Evolutionary conservation across 768 basidiomycete species (phyloP), one percentile per base, ranked within the genome.

Genomic region (Chlorophyllum brunneum): DNA sequence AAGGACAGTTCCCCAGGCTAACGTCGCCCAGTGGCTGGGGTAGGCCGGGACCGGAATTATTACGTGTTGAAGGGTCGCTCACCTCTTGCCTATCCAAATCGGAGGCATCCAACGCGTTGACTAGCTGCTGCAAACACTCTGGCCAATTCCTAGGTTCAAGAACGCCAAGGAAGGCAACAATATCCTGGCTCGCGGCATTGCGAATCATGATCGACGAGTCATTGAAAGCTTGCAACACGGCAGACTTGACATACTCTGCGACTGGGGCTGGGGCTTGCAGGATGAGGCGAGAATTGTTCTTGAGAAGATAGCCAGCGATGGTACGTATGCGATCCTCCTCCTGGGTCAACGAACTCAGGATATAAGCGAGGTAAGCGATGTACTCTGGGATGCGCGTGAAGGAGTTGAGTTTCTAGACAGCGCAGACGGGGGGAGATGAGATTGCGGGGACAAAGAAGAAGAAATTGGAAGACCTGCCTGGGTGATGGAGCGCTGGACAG

Each of bases 281-380:
- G 65, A 94, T 85, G 58, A 88, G 78, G 53, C 84, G 80, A 38
- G 91, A 81, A 62, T 93, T 94, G 70, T 99, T 98, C 83, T 99
- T 99, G 69, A 99, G 83, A 20, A 98, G 77, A 62, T 98, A 91
- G 37, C 95, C 95, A 22, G 95, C 95, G 72, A 98, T 95, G 54
- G 92, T 90, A 47, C 95, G 84, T 67, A 95, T 92, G 44, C 89
- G 87, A 65, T 92, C 93, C 64, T 94, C 88, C 71, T 98, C 93
- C 55, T 81, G 76, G 1, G 85, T 77, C 75, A 90, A 72, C 39
- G 78, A 76, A 53, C 87, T 84, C 57, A 98, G 83, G 73, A 98
- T 94, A 67, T 95, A 91, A 18, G 89, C 89, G 57, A 99, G 85
- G 79, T 99, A 98, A 52, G 88, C 94, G 55, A 93, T 86, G 68